phyloP scores from a whole-genome alignment of 257 asterid genomes.

The Nicotiana obtusifolia region DNA sequence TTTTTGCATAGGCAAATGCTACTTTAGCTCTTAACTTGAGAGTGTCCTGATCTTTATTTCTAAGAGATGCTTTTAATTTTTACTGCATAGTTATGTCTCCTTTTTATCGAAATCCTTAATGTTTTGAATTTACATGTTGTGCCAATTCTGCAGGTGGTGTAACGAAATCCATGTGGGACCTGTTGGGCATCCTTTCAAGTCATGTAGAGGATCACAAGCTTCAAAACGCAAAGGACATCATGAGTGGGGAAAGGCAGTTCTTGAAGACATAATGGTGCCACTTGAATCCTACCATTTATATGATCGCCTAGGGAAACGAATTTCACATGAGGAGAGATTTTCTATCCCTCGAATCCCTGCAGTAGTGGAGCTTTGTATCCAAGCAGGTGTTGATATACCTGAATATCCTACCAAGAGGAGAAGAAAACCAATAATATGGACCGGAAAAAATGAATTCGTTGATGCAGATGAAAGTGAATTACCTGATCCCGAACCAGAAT shows the following conservation, averaged over 20 bases:
- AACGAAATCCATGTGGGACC: slow-evolving; percentile 86
- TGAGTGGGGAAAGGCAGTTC: slow-evolving; percentile 67
- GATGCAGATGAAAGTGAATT: slow-evolving; percentile 93
- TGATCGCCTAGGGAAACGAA: slow-evolving; percentile 82
- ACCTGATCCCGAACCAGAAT: slow-evolving; percentile 67
- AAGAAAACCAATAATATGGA: slow-evolving; percentile 81
- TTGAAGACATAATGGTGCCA: slow-evolving; percentile 69
- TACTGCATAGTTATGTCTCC: not conserved
- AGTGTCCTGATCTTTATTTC: not conserved
- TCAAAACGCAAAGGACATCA: slow-evolving; percentile 70
- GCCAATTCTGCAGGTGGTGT: slow-evolving; percentile 64
- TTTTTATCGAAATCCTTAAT: not conserved
- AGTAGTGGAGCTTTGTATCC: slow-evolving; percentile 87
- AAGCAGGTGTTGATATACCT: slow-evolving; percentile 85
- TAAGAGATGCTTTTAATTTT: not conserved
- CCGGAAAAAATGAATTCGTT: slow-evolving; percentile 70
- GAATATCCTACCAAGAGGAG: slow-evolving; percentile 87
- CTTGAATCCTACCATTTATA: slow-evolving; percentile 74
- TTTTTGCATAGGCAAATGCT: not conserved
- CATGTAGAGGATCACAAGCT: slow-evolving; percentile 71
- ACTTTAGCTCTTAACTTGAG: not conserved
- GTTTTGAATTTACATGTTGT: slow-evolving; percentile 3
- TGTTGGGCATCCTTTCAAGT: slow-evolving; percentile 80
- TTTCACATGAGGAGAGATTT: slow-evolving; percentile 73
- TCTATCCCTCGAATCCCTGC: slow-evolving; percentile 85